Evolutionary conservation across 2,329 filamentous ascomycete species (phyloP).

Genomic region (Aspergillus awamori): DNA sequence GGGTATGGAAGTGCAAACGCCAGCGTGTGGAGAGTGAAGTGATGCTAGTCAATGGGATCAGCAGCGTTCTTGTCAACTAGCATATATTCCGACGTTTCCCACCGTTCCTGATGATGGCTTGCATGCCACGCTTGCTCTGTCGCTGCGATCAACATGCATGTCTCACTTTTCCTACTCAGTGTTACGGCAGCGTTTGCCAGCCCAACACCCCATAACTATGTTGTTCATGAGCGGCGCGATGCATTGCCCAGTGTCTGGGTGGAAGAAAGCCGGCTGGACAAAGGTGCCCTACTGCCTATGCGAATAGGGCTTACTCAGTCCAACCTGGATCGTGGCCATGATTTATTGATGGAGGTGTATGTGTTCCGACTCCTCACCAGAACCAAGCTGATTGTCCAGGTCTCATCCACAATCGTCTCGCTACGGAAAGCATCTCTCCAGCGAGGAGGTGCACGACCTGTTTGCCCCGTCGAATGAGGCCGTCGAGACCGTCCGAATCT

Average conservation of each 20-base stretch:
- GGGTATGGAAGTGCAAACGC: not conserved
- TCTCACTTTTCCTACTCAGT: not conserved
- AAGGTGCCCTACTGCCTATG: slow-evolving; percentile 46
- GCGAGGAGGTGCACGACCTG: slow-evolving; percentile 46
- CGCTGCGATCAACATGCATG: not conserved
- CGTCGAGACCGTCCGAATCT: slow-evolving; percentile 56
- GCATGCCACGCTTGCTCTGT: not conserved
- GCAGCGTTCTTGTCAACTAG: not conserved
- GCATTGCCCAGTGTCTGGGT: slow-evolving; percentile 31
- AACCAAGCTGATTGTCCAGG: slow-evolving; percentile 18
- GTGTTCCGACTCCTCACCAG: slow-evolving; percentile 15
- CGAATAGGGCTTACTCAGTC: slow-evolving; percentile 50
- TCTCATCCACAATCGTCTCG: slow-evolving; percentile 47
- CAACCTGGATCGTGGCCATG: slow-evolving; percentile 49
- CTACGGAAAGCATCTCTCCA: slow-evolving; percentile 48
- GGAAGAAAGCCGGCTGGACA: slow-evolving; percentile 33
- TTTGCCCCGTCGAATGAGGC: slow-evolving; percentile 50
- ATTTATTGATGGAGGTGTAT: slow-evolving; percentile 48
- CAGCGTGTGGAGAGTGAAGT: not conserved
- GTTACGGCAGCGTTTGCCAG: slow-evolving; percentile 24
- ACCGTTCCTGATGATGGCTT: not conserved
- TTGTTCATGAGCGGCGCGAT: slow-evolving; percentile 37
- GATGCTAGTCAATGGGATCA: not conserved
- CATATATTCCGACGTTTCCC: not conserved
- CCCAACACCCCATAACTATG: slow-evolving; percentile 27